Evolutionary conservation across 805 yeast species (phyloP).

Genomic region (Zygosaccharomyces kombuchaensis): DNA sequence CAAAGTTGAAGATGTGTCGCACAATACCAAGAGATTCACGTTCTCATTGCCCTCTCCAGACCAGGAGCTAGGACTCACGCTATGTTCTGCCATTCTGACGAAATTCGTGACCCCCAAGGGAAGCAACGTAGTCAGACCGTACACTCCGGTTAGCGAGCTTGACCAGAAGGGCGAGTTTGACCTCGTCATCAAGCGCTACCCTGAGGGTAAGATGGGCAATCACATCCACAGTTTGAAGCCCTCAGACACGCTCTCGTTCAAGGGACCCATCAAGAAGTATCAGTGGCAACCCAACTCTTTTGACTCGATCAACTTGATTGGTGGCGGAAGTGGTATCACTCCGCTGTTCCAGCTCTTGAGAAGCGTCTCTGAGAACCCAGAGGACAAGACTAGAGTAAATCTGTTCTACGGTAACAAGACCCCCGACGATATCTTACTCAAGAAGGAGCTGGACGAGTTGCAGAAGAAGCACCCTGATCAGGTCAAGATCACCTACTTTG

Average conservation of each 20-base stretch:
- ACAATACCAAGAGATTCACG: conserved; percentile 62
- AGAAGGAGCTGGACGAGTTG: conserved; percentile 63
- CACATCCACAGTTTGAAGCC: conserved; percentile 68
- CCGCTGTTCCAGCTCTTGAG: conserved; percentile 87
- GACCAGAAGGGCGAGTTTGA: conserved; percentile 70
- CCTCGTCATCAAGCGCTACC: conserved; percentile 79
- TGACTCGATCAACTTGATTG: conserved; percentile 74
- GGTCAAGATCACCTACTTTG: conserved; percentile 71
- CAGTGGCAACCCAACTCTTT: conserved; percentile 83
- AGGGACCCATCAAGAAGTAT: conserved; percentile 93
- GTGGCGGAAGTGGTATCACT: conserved; percentile 97
- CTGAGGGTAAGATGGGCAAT: conserved; percentile 75
- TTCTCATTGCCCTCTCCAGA: conserved; percentile 67
- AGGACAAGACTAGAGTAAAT: conserved; percentile 83
- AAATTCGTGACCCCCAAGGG: conserved; percentile 83
- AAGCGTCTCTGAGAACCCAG: conserved; percentile 71
- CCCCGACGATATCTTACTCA: conserved; percentile 75
- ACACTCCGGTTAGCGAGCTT: conserved; percentile 78
- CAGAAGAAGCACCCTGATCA: conserved; percentile 64
- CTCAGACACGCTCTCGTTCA: conserved; percentile 80
- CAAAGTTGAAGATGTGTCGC: conserved; percentile 43
- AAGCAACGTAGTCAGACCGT: conserved; percentile 77
- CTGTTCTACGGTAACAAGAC: conserved; percentile 77
- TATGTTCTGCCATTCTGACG: conserved; percentile 77
- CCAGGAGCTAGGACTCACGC: conserved; percentile 66